Base-by-base conservation (phyloP, 2,329 filamentous ascomycete genomes). In the Pseudogymnoascus sp. region DNA sequence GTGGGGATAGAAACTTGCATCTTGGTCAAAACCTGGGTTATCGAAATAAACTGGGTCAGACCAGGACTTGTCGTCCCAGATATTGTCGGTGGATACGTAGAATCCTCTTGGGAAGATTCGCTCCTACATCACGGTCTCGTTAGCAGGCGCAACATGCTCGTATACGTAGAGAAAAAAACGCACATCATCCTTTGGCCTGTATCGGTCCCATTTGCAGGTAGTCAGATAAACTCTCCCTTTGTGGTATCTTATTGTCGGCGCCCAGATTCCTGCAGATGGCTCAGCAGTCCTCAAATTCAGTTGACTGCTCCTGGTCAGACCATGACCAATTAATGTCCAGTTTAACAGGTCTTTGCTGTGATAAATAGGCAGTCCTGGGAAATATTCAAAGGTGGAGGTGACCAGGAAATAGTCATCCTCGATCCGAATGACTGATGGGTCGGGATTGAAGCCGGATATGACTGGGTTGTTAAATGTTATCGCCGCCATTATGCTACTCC, bases 371-470 rank as follows among this genome's bases (percentile, higher is more conserved):
- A 80, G 80, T 3, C 82, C 83, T 0, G 84, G 84, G 65, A 84
- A 86, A 70, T 79, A 84, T 70, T 87, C 84, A 64, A 87, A 87
- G 0, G 82, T 83, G 0, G 84, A 86, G 3, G 82, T 86, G 38
- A 80, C 81, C 29, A 87, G 77, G 70, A 82, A 87, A 70, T 81
- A 87, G 67, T 80, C 78, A 53, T 74, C 66, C 10, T 73, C 73
- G 13, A 81, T 76, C 4, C 80, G 74, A n/a, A 81, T 66, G 44
- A 83, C 76, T 8, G 67, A 66, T 13, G 85, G 84, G 66, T 87
- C 85, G 5, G 84, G 82, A 63, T 86, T 86, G 74, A 85, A 86
- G 24, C 84, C 84, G 1, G 66, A 56, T 31, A 56, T 56, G 29
- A 56, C 35, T 14, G 38, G 59, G 33, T 38, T 61, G 16, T 56